These are phyloP conservation scores for Antarctomyces pellizariae DNA, from an alignment of 495 filamentous ascomycete genomes.

Conservation along the genomic window DNA sequence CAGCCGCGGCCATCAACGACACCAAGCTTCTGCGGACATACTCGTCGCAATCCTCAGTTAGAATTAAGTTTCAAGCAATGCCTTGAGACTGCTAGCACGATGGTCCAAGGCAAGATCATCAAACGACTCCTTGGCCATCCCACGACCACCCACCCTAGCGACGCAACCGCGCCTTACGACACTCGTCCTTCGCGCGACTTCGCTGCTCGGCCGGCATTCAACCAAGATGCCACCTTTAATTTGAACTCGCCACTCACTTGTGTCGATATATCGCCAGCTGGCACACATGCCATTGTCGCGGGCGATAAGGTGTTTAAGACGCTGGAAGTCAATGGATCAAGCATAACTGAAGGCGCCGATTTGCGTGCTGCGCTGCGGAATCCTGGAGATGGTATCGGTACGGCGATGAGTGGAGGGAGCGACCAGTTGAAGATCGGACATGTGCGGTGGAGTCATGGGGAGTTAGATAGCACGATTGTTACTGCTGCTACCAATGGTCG, in stretches of 20 bases:
- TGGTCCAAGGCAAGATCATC: slow-evolving; percentile 25
- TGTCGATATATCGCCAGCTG: slow-evolving; percentile 55
- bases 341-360: slow-evolving; percentile 55
- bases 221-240: slow-evolving; percentile 46
- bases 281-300: slow-evolving; percentile 55
- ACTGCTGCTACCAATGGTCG: slow-evolving; percentile 72
- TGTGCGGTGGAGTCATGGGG: slow-evolving; percentile 61
- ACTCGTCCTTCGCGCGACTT: slow-evolving; percentile 3
- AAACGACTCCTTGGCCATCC: slow-evolving; percentile 25
- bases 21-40: no score
- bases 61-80: no score
- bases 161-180: slow-evolving; percentile 12
- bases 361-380: slow-evolving; percentile 56
- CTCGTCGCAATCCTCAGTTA: no score
- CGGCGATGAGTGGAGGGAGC: slow-evolving; percentile 40
- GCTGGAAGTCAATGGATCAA: slow-evolving; percentile 43
- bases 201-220: slow-evolving; percentile 30
- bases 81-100: no score
- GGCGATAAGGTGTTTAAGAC: slow-evolving; percentile 73
- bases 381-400: no score
- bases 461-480: slow-evolving; percentile 41
- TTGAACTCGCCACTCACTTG: slow-evolving; percentile 49
- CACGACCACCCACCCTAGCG: slow-evolving; percentile 14
- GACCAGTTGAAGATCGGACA: slow-evolving; percentile 65
- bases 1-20: no score